phyloP scores from a whole-genome alignment of 352 stramenopile species.

The Thalassiosira mediterranea region DNA sequence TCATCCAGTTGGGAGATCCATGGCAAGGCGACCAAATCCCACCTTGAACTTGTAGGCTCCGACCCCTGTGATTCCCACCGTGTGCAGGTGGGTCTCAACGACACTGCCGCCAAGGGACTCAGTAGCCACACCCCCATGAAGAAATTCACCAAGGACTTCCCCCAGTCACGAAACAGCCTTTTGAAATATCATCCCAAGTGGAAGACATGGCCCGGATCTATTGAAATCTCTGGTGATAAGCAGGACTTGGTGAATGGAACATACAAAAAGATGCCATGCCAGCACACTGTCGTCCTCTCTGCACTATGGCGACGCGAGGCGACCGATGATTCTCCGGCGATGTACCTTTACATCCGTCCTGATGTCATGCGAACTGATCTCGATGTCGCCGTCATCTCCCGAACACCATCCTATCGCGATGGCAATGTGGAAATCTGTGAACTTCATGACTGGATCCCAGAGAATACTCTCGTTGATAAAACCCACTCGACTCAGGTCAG shows the following conservation, averaged over 20 bases:
- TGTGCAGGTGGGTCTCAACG: slow-evolving; percentile 52
- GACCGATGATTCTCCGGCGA: slow-evolving; percentile 21
- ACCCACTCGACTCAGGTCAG: slow-evolving; percentile 40
- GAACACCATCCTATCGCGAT: slow-evolving; percentile 52
- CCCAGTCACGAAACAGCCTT: slow-evolving; percentile 54
- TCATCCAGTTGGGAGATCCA: slow-evolving; percentile 50
- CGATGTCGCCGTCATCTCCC: slow-evolving; percentile 67
- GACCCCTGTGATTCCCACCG: slow-evolving; percentile 40
- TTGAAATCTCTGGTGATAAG: slow-evolving; percentile 44
- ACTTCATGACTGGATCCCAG: slow-evolving; percentile 47
- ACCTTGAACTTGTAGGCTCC: slow-evolving; percentile 51
- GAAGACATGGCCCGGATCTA: slow-evolving; percentile 68
- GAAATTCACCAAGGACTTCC: slow-evolving; percentile 46
- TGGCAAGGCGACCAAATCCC: slow-evolving; percentile 23
- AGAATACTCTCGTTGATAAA: slow-evolving; percentile 52
- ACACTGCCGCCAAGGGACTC: slow-evolving; percentile 43
- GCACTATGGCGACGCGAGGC: slow-evolving; percentile 61
- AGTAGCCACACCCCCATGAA: slow-evolving; percentile 16
- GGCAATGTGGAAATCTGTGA: slow-evolving; percentile 44
- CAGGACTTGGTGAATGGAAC: slow-evolving; percentile 48
- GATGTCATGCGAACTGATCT: slow-evolving; percentile 58
- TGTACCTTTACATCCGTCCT: slow-evolving; percentile 72
- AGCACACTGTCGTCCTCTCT: slow-evolving; percentile 54
- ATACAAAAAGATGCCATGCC: slow-evolving; percentile 53
- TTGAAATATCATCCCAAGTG: slow-evolving; percentile 65